phyloP scores from a whole-genome alignment of 768 basidiomycete genomes.

The Hericium erinaceus region DNA sequence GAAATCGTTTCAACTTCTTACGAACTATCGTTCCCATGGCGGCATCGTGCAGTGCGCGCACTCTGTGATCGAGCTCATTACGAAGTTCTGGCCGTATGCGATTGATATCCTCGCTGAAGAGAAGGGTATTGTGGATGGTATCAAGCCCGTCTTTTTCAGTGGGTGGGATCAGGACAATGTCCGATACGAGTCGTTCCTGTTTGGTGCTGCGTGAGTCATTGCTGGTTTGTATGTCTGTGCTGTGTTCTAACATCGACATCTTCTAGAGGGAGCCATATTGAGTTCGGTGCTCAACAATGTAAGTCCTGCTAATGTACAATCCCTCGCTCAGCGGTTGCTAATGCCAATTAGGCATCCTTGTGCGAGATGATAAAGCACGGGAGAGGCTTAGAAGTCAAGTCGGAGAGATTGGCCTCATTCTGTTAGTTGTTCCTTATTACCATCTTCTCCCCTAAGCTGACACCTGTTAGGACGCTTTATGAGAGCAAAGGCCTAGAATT shows the following conservation, averaged over 20 bases:
- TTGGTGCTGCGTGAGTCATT: background rate
- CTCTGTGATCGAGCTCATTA: constrained; percentile 51
- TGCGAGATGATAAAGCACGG: constrained; percentile 48
- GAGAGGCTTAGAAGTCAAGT: constrained; percentile 41
- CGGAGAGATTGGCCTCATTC: constrained; percentile 46
- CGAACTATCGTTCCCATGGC: constrained; percentile 64
- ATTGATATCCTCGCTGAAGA: constrained; percentile 55
- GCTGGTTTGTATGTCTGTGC: background rate
- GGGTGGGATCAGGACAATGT: constrained; percentile 26
- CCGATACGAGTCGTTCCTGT: background rate
- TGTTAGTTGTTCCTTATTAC: constrained; percentile 56
- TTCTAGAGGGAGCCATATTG: background rate
- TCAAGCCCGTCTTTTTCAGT: constrained; percentile 49
- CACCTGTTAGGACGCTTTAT: constrained; percentile 47
- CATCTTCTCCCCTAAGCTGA: constrained; percentile 38
- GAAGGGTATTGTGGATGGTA: constrained; percentile 42
- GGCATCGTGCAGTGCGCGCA: constrained; percentile 71
- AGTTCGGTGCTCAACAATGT: constrained; percentile 57
- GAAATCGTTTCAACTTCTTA: constrained; percentile 31
- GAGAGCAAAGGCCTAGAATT: constrained; percentile 64
- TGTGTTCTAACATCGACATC: constrained; percentile 21
- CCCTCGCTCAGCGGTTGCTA: constrained; percentile 44
- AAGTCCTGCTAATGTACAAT: constrained; percentile 2
- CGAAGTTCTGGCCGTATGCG: constrained; percentile 50
- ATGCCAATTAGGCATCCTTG: constrained; percentile 48